These are phyloP conservation scores for Gaultheria prostrata DNA, from an alignment of 148 eudicot genomes.

Conservation along the genomic window DNA sequence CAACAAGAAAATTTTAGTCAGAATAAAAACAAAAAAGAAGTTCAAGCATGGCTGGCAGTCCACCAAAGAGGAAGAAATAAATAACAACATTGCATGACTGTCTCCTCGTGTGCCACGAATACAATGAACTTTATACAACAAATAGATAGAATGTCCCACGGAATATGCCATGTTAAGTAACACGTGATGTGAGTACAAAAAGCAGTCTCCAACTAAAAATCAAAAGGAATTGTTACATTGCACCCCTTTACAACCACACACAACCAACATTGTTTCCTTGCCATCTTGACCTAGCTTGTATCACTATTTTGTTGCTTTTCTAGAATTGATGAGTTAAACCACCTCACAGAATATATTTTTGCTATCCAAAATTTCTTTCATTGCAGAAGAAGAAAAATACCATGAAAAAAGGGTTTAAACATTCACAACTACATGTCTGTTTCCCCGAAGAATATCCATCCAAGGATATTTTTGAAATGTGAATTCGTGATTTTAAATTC, in stretches of 20 bases:
- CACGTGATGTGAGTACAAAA: no score
- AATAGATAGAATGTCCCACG: background rate
- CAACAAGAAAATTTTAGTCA: background rate
- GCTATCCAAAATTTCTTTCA: background rate
- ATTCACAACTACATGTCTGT: background rate
- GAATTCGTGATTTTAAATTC: background rate
- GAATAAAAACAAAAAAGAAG: background rate
- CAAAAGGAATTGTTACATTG: no score
- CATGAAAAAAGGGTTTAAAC: background rate
- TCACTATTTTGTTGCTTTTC: background rate
- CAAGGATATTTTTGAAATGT: background rate
- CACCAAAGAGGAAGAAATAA: background rate
- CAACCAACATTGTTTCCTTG: no score
- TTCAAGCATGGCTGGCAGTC: background rate
- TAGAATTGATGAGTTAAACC: background rate
- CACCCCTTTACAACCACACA: no score
- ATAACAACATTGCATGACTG: background rate
- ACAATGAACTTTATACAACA: background rate
- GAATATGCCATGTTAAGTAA: background rate
- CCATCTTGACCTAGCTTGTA: no score
- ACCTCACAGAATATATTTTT: background rate
- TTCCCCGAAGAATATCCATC: background rate
- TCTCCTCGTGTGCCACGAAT: background rate
- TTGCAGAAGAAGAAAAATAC: background rate
- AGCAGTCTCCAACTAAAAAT: no score